These are phyloP conservation scores for Ogataea dorogensis DNA, from an alignment of 805 yeast species.

Conservation along the genomic window DNA sequence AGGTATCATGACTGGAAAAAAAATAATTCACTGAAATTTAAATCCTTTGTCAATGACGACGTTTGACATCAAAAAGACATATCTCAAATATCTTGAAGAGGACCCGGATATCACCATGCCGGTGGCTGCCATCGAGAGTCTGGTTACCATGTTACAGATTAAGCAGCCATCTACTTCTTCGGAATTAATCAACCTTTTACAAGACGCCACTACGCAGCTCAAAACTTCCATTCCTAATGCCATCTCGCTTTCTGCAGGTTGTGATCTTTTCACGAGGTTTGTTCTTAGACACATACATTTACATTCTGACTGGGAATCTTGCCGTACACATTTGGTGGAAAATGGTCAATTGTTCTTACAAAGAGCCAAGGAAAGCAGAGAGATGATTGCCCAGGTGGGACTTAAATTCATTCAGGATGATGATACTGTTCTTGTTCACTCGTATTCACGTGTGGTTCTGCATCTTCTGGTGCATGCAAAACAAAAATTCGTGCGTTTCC, in stretches of 20 bases:
- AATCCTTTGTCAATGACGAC: constrained; percentile 3
- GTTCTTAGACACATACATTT: constrained; percentile 86
- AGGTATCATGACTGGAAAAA: constrained; percentile 5
- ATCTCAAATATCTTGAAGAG: constrained; percentile 75
- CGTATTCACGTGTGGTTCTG: constrained; percentile 86
- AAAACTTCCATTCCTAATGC: constrained; percentile 85
- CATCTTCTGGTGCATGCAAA: constrained; percentile 76
- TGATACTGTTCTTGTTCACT: constrained; percentile 86
- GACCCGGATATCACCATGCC: constrained; percentile 99
- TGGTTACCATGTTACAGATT: constrained; percentile 76
- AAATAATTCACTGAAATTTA: constrained; percentile 2
- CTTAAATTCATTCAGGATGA: constrained; percentile 89
- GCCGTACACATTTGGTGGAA: constrained; percentile 82
- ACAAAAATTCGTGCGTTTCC: constrained; percentile 72
- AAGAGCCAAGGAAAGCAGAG: constrained; percentile 87
- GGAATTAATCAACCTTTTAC: constrained; percentile 79
- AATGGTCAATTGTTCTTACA: constrained; percentile 90
- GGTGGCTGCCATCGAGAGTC: constrained; percentile 94
- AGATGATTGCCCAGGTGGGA: constrained; percentile 84
- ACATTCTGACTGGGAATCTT: constrained; percentile 92
- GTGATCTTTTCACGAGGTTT: constrained; percentile 93
- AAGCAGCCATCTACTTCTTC: constrained; percentile 93
- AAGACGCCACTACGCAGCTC: constrained; percentile 70
- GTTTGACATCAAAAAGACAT: constrained; percentile 81
- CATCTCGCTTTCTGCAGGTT: constrained; percentile 92